Conservation (phyloP, 176 grass and related monocot genomes). For the Cymbopogon citratus region DNA sequence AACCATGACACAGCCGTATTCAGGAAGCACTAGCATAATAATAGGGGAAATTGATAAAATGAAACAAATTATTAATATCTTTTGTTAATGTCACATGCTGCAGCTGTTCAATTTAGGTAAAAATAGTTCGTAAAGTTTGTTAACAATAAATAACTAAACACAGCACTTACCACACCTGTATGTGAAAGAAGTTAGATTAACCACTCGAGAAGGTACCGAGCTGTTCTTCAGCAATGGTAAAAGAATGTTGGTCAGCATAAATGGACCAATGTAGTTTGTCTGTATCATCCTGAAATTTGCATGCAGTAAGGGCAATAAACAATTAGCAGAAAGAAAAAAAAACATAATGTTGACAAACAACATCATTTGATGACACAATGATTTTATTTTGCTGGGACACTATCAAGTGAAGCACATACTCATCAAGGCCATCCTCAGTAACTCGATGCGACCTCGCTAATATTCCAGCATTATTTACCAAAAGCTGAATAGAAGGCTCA, state of each 20-base stretch:
- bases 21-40: not conserved
- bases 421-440: constrained; percentile 64
- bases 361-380: not conserved
- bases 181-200: constrained; percentile 95
- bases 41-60: not conserved
- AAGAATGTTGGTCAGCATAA: constrained; percentile 65
- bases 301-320: constrained; percentile 8
- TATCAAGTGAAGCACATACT: constrained; percentile 52
- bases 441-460: constrained; percentile 62
- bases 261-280: constrained; percentile 86
- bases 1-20: not conserved
- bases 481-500: constrained; percentile 70
- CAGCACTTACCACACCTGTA: constrained; percentile 74
- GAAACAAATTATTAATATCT: not conserved
- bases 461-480: constrained; percentile 94
- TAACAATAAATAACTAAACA: not conserved
- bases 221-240: constrained; percentile 86
- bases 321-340: not conserved
- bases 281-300: constrained; percentile 65
- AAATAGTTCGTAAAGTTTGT: not conserved
- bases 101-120: not conserved
- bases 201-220: constrained; percentile 48
- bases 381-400: not conserved
- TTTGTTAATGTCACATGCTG: not conserved
- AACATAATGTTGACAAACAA: not conserved